Percentiles rank a stretch among this genome's conserved stretches.
Conservation (phyloP, 2,329 filamentous ascomycete genomes). For the Fonsecaea multimorphosa region DNA sequence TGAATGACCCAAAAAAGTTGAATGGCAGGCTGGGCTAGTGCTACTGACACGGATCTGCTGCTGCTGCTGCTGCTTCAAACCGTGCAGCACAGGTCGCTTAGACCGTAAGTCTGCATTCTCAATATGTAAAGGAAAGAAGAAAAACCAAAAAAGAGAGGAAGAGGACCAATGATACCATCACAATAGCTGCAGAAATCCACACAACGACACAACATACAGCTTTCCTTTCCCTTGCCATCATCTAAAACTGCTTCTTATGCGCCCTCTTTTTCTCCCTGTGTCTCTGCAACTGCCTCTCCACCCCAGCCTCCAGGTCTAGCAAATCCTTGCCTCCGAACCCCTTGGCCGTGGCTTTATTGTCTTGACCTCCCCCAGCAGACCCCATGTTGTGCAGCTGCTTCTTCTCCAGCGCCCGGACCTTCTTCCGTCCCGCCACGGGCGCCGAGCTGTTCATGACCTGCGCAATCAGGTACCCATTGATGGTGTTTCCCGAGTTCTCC, state of each 20-base stretch:
- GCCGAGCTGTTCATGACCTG: constrained; percentile 35
- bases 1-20: no score
- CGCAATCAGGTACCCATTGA: constrained; percentile 35
- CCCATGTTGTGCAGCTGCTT: constrained; percentile 5
- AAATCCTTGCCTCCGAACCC: constrained; percentile 3
- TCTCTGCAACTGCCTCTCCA: constrained; percentile 11
- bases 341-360: neutral
- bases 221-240: neutral
- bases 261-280: constrained; percentile 24
- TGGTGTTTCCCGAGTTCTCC: constrained; percentile 28
- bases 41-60: no score
- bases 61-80: no score
- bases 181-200: neutral
- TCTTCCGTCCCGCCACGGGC: constrained; percentile 31
- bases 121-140: no score
- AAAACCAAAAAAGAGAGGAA: no score
- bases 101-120: neutral
- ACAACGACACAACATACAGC: neutral
- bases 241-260: constrained; percentile 26
- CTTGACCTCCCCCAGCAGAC: constrained; percentile 4
- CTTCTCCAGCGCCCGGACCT: constrained; percentile 27
- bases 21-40: no score
- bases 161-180: no score
- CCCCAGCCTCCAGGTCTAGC: constrained; percentile 5
- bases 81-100: no score